These are phyloP conservation scores for Sphaerostilbella broomeana DNA, from an alignment of 2,329 filamentous ascomycete species.

Conservation along the genomic window DNA sequence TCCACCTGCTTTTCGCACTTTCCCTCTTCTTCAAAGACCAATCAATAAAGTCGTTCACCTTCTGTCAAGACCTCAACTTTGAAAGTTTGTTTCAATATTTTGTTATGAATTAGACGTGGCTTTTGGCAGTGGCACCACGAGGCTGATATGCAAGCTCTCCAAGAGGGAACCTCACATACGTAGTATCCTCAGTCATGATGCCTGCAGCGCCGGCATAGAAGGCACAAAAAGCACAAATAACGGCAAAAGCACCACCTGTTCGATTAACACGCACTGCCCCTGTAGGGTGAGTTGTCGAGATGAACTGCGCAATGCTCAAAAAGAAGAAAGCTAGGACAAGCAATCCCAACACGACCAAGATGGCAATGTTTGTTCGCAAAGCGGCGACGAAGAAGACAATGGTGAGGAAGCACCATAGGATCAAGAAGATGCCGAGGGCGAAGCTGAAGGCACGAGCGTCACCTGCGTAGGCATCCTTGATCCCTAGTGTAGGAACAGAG, in stretches of 20 bases:
- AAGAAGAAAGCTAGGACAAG: constrained; percentile 53
- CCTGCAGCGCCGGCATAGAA: constrained; percentile 36
- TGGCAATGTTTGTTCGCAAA: constrained; percentile 51
- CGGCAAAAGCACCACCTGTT: constrained; percentile 32
- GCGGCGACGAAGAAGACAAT: constrained; percentile 49
- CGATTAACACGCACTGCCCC: constrained; percentile 40
- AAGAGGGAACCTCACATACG: constrained; percentile 34
- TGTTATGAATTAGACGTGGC: constrained; percentile 2
- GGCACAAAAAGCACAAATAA: constrained; percentile 30
- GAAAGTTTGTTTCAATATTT: too few species aligned
- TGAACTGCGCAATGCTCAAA: constrained; percentile 51
- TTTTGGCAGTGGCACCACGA: too few species aligned
- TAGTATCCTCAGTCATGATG: constrained; percentile 36
- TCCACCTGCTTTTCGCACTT: too few species aligned
- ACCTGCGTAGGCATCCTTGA: constrained; percentile 38
- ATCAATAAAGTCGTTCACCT: too few species aligned
- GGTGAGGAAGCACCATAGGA: constrained; percentile 55
- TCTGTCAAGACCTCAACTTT: too few species aligned
- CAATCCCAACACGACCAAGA: constrained; percentile 51
- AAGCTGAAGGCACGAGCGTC: constrained; percentile 36
- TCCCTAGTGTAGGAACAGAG: constrained; percentile 44
- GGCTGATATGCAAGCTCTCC: constrained; percentile 25
- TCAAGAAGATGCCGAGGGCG: constrained; percentile 51
- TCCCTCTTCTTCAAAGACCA: too few species aligned
- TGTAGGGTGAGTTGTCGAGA: constrained; percentile 29